Conservation (phyloP, 164 flowering plant genomes). For the Akebia trifoliata region DNA sequence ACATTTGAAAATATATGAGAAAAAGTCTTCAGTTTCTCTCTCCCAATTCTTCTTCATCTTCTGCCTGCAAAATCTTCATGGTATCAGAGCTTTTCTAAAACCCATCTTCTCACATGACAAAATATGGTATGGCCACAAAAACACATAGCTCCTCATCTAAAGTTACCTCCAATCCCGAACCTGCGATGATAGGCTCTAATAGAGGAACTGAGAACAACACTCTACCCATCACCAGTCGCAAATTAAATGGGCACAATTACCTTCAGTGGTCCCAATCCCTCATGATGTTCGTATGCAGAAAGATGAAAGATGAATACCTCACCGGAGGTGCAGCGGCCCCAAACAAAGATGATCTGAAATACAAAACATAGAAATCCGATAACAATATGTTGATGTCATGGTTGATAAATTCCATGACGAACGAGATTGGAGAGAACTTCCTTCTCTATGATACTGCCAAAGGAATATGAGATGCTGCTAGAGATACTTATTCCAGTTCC, state of each 20-base stretch:
- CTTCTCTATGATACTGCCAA: slow-evolving; percentile 8
- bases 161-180: too few relatives aligned
- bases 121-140: too few relatives aligned
- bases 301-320: slow-evolving; percentile 7
- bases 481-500: neutral
- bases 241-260: slow-evolving; percentile 7
- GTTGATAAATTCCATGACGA: neutral
- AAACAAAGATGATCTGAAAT: neutral
- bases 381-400: slow-evolving; percentile 17
- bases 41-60: too few relatives aligned
- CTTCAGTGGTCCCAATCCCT: slow-evolving; percentile 9
- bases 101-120: too few relatives aligned
- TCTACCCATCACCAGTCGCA: slow-evolving; percentile 6
- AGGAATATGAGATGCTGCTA: slow-evolving; percentile 12
- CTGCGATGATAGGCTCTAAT: too few relatives aligned
- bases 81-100: too few relatives aligned
- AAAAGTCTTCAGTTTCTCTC: too few relatives aligned
- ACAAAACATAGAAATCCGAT: slow-evolving; percentile 1
- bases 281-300: slow-evolving; percentile 3
- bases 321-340: neutral
- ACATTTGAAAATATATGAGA: too few relatives aligned
- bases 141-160: too few relatives aligned
- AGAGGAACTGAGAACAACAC: neutral
- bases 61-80: too few relatives aligned
- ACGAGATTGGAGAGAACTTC: slow-evolving; percentile 17